Base-by-base conservation (phyloP, 2,329 filamentous ascomycete genomes). In the Hymenoscyphus salicellus region DNA sequence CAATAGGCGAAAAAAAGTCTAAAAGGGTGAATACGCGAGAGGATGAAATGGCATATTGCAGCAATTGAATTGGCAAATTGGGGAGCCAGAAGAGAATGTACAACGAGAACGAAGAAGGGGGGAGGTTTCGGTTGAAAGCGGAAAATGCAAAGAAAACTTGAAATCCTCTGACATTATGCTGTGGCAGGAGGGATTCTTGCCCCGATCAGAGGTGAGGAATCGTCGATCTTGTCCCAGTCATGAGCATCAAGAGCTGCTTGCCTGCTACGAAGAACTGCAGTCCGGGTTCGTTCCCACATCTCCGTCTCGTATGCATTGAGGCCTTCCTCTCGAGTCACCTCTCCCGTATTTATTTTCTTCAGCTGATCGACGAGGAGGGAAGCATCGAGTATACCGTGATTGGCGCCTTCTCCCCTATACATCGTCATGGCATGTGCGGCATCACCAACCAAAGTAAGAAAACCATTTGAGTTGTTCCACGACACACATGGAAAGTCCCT, bases 201-300 rank as follows among this genome's bases (percentile, higher is more conserved):
- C 79, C 82, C 71, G 11, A 80, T 71, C 6, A 79, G 66, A 0
- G 78, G 77, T 49, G 77, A 79, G 17, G 73, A 70, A 17, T 76
- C 72, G 7, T 72, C 68, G n/a, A 86, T 81, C 2, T 72, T 75
- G 0, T 74, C 65, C 75, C 81, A 86, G 23, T 82, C 76, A 70
- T 86, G 83, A 0, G 83, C 83, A 71, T 86, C 83, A 2, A 85
- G 67, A 63, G 82, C 85, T 0, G 83, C 84, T 67, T 80, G 78
- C 5, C 84, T 77, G 1, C 82, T 84, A 1, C 79, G 79, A 7
- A 84, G 68, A 3, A 86, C 81, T 4, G 80, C 82, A 0, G 79
- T 78, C 1, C 77, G 77, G 0, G 79, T 75, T 5, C 84, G 77
- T 1, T 71, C 61, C 6, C 80, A 76, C 14, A 84, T 79, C 8